Evolutionary conservation across 345 rosid genomes (phyloP).

Genomic region (Conringia planisiliqua): DNA sequence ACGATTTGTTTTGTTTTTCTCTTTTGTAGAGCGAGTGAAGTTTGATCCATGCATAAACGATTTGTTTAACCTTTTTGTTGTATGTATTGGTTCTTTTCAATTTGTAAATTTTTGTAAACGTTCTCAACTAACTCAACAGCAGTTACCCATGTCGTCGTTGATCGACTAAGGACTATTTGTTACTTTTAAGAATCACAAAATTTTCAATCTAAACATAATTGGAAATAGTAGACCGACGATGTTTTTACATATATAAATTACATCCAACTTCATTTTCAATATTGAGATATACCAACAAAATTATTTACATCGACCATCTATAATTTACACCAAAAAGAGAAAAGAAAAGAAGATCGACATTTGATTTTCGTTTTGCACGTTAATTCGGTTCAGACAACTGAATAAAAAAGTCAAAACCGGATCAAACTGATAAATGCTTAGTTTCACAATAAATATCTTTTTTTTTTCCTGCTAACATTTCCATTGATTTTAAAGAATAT

Average conservation of each 20-base stretch:
- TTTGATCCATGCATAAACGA: conserved; percentile 1
- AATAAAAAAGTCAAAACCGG: background rate
- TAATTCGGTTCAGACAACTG: background rate
- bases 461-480: too few relatives aligned
- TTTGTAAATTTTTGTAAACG: background rate
- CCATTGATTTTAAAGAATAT: too few relatives aligned
- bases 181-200: background rate
- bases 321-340: background rate
- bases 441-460: background rate
- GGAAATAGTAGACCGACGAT: background rate
- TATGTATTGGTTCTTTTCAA: conserved; percentile 7
- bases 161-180: background rate
- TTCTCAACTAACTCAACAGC: background rate
- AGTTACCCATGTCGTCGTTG: background rate
- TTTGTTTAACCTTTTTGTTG: background rate
- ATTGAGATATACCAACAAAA: background rate
- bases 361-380: too few relatives aligned
- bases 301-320: background rate
- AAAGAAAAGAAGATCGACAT: background rate
- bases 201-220: background rate
- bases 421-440: background rate
- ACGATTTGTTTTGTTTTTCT: background rate
- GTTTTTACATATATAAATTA: background rate
- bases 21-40: background rate
- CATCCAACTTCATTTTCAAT: background rate